Evolutionary conservation across 768 basidiomycete genomes (phyloP).

Genomic region (Tephrocybe rancida): DNA sequence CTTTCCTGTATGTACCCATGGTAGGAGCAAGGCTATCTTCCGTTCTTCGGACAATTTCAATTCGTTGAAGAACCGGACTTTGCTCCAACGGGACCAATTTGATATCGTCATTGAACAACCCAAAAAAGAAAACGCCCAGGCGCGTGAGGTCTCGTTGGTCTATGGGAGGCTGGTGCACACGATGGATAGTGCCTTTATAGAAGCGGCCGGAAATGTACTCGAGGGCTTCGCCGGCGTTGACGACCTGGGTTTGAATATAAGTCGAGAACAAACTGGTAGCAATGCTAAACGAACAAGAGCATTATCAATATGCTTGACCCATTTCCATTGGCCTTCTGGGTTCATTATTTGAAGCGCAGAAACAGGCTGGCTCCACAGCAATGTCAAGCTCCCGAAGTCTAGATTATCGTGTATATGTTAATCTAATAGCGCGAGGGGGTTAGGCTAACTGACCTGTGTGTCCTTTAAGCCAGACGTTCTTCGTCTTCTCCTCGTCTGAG

Average conservation of each 20-base stretch:
- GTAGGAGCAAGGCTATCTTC: slow-evolving; percentile 40
- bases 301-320: slow-evolving; percentile 51
- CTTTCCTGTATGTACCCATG: slow-evolving; percentile 42
- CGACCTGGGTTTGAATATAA: slow-evolving; percentile 25
- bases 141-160: slow-evolving; percentile 46
- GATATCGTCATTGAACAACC: slow-evolving; percentile 45
- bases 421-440: neutral
- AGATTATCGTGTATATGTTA: neutral
- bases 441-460: slow-evolving; percentile 38
- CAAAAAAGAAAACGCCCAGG: slow-evolving; percentile 52
- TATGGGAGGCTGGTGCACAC: slow-evolving; percentile 50
- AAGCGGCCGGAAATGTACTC: slow-evolving; percentile 51
- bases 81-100: slow-evolving; percentile 38
- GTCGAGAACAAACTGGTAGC: neutral
- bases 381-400: slow-evolving; percentile 48
- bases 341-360: slow-evolving; percentile 47
- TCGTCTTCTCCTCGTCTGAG: slow-evolving; percentile 43
- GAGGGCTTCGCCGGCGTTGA: slow-evolving; percentile 51
- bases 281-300: slow-evolving; percentile 34
- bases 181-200: slow-evolving; percentile 50
- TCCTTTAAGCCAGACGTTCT: slow-evolving; percentile 53
- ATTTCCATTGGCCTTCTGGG: slow-evolving; percentile 44
- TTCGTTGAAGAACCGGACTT: slow-evolving; percentile 43
- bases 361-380: slow-evolving; percentile 53
- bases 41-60: slow-evolving; percentile 34